Conservation (phyloP, 352 stramenopile species). For the Pythium dissotocum region DNA sequence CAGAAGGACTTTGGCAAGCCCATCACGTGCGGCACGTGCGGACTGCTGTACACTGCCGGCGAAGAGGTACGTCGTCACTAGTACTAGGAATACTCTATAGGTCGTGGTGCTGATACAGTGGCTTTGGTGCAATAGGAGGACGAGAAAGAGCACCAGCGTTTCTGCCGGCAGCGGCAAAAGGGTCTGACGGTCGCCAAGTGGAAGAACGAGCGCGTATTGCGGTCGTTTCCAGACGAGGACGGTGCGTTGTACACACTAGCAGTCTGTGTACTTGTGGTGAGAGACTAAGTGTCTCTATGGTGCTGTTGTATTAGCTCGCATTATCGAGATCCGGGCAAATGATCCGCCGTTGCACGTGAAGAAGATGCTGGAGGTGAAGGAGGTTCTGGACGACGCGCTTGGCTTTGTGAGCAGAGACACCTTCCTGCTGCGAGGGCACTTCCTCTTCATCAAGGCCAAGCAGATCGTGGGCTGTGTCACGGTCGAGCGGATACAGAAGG, state of each 20-base stretch:
- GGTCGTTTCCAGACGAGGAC: conserved; percentile 40
- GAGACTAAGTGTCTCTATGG: not conserved
- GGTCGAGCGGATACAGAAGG: conserved; percentile 50
- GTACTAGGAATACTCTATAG: not conserved
- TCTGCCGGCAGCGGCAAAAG: conserved; percentile 45
- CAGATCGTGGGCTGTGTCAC: conserved; percentile 68
- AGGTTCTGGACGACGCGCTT: conserved; percentile 68
- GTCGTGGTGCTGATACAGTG: not conserved
- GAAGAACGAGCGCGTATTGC: conserved; percentile 64
- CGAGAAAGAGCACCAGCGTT: conserved; percentile 66
- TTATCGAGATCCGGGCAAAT: conserved; percentile 62
- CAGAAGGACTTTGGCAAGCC: conserved; percentile 71
- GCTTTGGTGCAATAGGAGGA: conserved; percentile 40
- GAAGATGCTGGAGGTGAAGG: conserved; percentile 75
- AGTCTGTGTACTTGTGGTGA: not conserved
- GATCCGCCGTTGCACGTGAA: conserved; percentile 61
- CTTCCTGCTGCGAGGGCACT: conserved; percentile 62
- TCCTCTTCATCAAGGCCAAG: conserved; percentile 59
- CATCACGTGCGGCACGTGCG: conserved; percentile 59
- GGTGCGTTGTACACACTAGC: conserved; percentile 14
- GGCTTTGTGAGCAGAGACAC: conserved; percentile 50
- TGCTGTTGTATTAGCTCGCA: conserved; percentile 33
- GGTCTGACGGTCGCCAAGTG: conserved; percentile 62
- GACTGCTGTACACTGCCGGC: conserved; percentile 69
- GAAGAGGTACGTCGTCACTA: conserved; percentile 39